Evolutionary conservation across 345 rosid genomes (phyloP), one percentile per base, ranked within the genome.

Genomic region (Raphanus sativus): DNA sequence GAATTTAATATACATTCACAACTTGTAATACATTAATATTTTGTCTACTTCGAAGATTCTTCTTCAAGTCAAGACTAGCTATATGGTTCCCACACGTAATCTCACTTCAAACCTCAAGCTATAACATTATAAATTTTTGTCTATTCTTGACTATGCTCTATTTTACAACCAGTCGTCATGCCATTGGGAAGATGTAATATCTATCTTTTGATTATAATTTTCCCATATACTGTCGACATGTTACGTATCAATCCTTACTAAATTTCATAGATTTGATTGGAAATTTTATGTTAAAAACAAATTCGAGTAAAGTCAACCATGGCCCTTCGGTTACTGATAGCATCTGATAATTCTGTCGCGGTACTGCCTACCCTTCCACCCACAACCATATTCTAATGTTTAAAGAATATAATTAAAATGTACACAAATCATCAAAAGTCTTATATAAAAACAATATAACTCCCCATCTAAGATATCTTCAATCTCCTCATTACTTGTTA

Each of bases 11-110:
- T 59, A 16, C 32, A 16, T 62, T 33, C 59, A 16, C 69, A 62
- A 70, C 15, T 28, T 54, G 80, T 77, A 58, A 42, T 70, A 36
- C 1, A 28, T 8, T 63, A 67, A 7, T 15, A 69, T 48, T 69
- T 34, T 61, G 63, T 68, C 63, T 2, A 34, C 33, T 4, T 56
- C 58, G 5, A 63, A 36, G 59, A 65, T 70, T 70, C 65, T 77
- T 64, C 60, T 55, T 16, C 65, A 36, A 15, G 24, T 25, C 24
- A 52, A 52, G 21, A 21, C 21, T 21, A 21, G 32, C 50, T 4
- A 50, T 36, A 70, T 54, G 59, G 28, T 36, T 70, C 48, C 36
- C 59, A 38, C 65, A 63, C 80, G 80, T 28, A 77, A 32, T 70
- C 59, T 70, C 75, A 15, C 50, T 54, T 30, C 59, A 77, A 4